phyloP scores from a whole-genome alignment of 2,329 filamentous ascomycete genomes.

The Seiridium cupressi region DNA sequence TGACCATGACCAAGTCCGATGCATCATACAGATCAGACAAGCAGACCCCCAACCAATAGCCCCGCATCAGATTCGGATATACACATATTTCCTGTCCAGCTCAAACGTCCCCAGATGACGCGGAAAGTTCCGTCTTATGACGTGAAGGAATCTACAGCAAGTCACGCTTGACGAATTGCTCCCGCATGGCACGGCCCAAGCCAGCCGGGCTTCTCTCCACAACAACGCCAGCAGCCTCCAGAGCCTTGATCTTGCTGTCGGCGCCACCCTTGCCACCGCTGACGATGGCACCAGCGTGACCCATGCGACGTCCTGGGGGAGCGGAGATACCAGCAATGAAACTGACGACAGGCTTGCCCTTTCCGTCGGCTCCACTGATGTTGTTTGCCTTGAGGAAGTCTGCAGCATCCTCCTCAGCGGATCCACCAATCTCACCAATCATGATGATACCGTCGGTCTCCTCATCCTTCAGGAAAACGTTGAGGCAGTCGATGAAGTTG shows the following conservation, averaged over 20 bases:
- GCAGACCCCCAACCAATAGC: neutral
- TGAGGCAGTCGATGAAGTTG: constrained; percentile 99
- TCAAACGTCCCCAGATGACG: neutral
- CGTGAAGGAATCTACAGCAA: constrained; percentile 65
- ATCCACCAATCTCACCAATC: constrained; percentile 98
- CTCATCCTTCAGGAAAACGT: constrained; percentile 92
- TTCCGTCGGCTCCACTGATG: constrained; percentile 61
- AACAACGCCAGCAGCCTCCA: constrained; percentile 89
- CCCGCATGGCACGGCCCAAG: constrained; percentile 90
- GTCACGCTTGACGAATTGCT: constrained; percentile 94
- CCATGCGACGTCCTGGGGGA: constrained; percentile 94
- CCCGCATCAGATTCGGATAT: constrained; percentile 4
- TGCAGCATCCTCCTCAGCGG: constrained; percentile 95
- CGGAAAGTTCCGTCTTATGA: neutral
- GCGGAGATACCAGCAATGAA: constrained; percentile 99
- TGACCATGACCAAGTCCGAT: neutral
- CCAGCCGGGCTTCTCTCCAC: constrained; percentile 92
- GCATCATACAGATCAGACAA: neutral
- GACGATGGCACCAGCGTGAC: constrained; percentile 97
- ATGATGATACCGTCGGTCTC: constrained; percentile 99
- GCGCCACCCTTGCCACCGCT: constrained; percentile 96
- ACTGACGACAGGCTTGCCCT: constrained; percentile 87
- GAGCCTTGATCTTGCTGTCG: constrained; percentile 94
- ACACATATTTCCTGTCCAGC: constrained; percentile 4
- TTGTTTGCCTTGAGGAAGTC: constrained; percentile 94